Evolutionary conservation across 768 basidiomycete species (phyloP).

Genomic region (Suillus spraguei): DNA sequence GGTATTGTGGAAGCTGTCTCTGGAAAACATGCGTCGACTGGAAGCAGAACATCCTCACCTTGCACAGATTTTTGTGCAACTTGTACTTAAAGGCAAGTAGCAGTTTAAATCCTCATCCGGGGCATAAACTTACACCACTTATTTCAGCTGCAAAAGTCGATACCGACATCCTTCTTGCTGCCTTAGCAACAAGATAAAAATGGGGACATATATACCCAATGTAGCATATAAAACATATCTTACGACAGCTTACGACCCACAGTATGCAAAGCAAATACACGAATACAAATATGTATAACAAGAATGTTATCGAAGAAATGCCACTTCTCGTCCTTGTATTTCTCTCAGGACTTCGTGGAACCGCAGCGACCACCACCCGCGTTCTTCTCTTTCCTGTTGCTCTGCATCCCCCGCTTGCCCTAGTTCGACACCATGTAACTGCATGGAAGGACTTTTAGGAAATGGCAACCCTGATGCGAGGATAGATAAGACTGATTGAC

Average conservation of each 20-base stretch:
- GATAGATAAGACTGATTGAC: slow-evolving; percentile 40
- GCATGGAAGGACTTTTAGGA: slow-evolving; percentile 75
- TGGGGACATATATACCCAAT: background rate
- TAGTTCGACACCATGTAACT: slow-evolving; percentile 41
- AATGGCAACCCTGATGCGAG: slow-evolving; percentile 53
- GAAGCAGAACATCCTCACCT: slow-evolving; percentile 69
- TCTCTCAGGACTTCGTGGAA: slow-evolving; percentile 67
- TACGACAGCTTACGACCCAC: background rate
- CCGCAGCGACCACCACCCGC: slow-evolving; percentile 73
- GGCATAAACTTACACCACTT: background rate
- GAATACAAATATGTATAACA: background rate
- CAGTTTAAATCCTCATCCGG: background rate
- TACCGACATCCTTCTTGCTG: slow-evolving; percentile 60
- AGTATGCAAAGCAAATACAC: slow-evolving; percentile 6
- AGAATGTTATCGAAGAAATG: background rate
- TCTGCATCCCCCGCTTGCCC: slow-evolving; percentile 28
- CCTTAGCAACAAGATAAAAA: slow-evolving; percentile 47
- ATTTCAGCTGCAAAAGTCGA: slow-evolving; percentile 62
- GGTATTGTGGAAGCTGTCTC: slow-evolving; percentile 80
- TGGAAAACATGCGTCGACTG: slow-evolving; percentile 56
- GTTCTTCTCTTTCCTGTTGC: slow-evolving; percentile 62
- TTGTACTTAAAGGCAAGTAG: slow-evolving; percentile 73
- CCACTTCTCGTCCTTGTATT: slow-evolving; percentile 38
- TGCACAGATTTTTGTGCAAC: slow-evolving; percentile 62
- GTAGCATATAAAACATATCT: background rate